Base-by-base conservation (phyloP, 2,329 filamentous ascomycete species). In the Parastagonospora nodorum region DNA sequence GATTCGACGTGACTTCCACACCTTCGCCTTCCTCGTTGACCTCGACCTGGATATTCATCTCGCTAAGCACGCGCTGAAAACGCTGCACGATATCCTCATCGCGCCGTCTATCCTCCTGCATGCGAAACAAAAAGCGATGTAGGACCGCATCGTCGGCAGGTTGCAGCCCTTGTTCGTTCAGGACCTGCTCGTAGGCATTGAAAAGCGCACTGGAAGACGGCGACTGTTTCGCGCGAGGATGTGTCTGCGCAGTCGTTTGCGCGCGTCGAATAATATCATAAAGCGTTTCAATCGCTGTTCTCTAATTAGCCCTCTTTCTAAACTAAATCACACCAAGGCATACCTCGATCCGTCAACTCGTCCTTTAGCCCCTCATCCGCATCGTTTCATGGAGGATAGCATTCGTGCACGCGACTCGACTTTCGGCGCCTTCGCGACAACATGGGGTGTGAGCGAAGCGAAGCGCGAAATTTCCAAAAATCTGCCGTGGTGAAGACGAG, bases 111-210 rank as follows among this genome's bases (percentile, higher is more conserved):
- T 66, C 53, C 55, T 67, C 62, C 58, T 69, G 70, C 68, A 96
- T 85, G 64, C 87, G 87, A 70, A 94, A 90, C 48, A 96, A 76
- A 63, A 95, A 86, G 56, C 88, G 84, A 58, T 91, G 86, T 65
- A 92, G 87, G 60, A 88, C 84, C 61, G 86, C 85, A 64, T 92
- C 89, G 60, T 88, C 81, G 63, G 89, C 86, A n/a, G 85, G 81
- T 51, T 90, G 82, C 57, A 90, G 78, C 47, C 85, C 88, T 76
- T 89, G 79, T 58, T 85, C 79, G 5, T 83, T 84, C n/a, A 96
- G 82, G 36, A 92, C 81, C 48, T 84, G 80, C 67, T 94, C 88
- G 69, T 95, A 95, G 28, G 90, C 90, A 45, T 82, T 81, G 74
- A 95, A 95, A 14, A 96, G 82, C 8, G 90, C 90, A 66, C 86